Evolutionary conservation across 768 basidiomycete genomes (phyloP), one percentile per base, ranked within the genome.

Genomic region (Tulasnella sp.): DNA sequence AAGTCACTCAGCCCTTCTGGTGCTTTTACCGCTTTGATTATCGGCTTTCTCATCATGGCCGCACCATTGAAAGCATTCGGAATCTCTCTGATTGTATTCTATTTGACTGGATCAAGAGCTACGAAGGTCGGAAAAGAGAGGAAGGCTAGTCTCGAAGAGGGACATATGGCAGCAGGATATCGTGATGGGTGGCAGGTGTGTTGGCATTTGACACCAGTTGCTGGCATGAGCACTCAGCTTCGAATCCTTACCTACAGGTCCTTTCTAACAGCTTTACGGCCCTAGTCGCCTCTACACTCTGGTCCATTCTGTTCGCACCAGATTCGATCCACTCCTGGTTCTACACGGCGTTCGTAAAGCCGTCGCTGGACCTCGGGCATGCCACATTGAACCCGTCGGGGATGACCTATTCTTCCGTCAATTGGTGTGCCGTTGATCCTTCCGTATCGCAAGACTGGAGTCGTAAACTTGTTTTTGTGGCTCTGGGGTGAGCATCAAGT

Each of bases 91-190:
- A 87, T 95, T 78, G 88, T 88, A 0, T 93, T 96, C 83, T 96
- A 98, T 83, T 85, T 96, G 40, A 81, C 90, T 0, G 96, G 91
- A 5, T 93, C 92, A 79, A 88, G 89, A 70, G 95, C 95, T 0
- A 98, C 96, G 3, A 96, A 95, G 84, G 92, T 91, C 79, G 91
- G 94, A 77, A 95, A 91, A 84, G 85, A 88, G 73, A 86, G 87
- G 74, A 98, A 98, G 83, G 88, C 89, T 3, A 85, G 86, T 79
- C 86, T 96, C 48, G 94, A 96, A 83, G 92, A 93, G 57, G 93
- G 92, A 0, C 90, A 92, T 81, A 88, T 91, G 72, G 89, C 89
- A 74, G 87, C 87, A 16, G 96, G 94, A 0, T 90, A 95, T 82
- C 87, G 96, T 67, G 88, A 85, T 40, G 92, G 90, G 20, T 89